Evolutionary conservation across 1,284 basidiomycete genomes (phyloP).

Genomic region (Ceratobasidium sp.): DNA sequence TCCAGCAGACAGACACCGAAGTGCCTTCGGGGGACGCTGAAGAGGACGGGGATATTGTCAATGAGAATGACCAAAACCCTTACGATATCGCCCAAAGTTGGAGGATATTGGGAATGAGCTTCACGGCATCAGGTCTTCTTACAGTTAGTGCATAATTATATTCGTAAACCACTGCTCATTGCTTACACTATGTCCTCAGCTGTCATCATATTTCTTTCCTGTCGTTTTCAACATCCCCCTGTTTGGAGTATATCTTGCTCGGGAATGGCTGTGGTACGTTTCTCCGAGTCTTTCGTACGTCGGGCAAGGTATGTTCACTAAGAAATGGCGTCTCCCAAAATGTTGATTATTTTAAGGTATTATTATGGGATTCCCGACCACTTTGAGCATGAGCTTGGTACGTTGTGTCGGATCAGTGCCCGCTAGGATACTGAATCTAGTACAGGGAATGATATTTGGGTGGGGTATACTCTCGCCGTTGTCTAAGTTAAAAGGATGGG

Average conservation of each 20-base stretch:
- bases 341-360: slow-evolving; percentile 70
- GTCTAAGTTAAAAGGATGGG: slow-evolving; percentile 87
- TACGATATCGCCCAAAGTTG: slow-evolving; percentile 67
- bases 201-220: slow-evolving; percentile 87
- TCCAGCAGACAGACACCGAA: slow-evolving; percentile 32
- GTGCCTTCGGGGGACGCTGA: slow-evolving; percentile 47
- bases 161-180: not conserved
- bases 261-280: slow-evolving; percentile 94
- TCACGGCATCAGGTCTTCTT: slow-evolving; percentile 75
- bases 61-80: slow-evolving; percentile 51
- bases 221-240: slow-evolving; percentile 91
- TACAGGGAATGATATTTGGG: slow-evolving; percentile 91
- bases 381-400: slow-evolving; percentile 91
- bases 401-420: slow-evolving; percentile 49
- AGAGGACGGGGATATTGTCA: slow-evolving; percentile 57
- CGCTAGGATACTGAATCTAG: slow-evolving; percentile 6
- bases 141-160: slow-evolving; percentile 68
- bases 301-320: slow-evolving; percentile 76
- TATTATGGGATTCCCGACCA: slow-evolving; percentile 98
- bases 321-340: not conserved
- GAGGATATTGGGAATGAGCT: slow-evolving; percentile 80
- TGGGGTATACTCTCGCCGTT: slow-evolving; percentile 94
- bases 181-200: slow-evolving; percentile 60
- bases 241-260: slow-evolving; percentile 89
- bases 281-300: slow-evolving; percentile 93